Evolutionary conservation across 331 rosid species (phyloP).

Genomic region (Quercus lobata): DNA sequence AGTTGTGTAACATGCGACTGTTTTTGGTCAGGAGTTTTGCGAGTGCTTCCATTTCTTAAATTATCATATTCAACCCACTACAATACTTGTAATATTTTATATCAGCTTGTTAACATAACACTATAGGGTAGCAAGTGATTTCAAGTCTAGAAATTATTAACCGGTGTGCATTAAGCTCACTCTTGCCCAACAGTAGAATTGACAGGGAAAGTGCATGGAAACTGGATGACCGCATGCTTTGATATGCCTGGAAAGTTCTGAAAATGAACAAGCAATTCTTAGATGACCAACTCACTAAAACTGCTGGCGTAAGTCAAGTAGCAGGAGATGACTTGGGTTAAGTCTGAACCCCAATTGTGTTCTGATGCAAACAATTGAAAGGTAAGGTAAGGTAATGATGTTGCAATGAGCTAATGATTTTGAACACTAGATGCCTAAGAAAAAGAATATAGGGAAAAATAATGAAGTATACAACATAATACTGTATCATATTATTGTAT

Average conservation of each 20-base stretch:
- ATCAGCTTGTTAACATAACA: no score
- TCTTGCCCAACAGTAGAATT: no score
- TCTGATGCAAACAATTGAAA: neutral
- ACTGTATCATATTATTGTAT: slow-evolving; percentile 21
- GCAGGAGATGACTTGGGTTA: neutral
- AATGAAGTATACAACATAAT: neutral
- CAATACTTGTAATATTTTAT: no score
- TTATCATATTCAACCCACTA: no score
- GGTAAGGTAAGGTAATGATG: neutral
- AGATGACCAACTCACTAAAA: neutral
- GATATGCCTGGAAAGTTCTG: neutral
- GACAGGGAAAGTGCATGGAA: no score
- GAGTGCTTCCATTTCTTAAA: no score
- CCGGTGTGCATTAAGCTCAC: no score
- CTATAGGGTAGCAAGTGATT: no score
- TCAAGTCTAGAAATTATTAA: no score
- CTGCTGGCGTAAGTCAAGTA: neutral
- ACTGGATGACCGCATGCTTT: no score
- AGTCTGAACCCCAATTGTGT: neutral
- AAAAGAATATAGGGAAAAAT: neutral
- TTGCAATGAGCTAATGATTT: neutral
- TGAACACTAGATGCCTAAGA: neutral
- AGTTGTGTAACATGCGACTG: no score
- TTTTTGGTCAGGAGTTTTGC: no score
- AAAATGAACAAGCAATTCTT: neutral